A percentile compares a stretch with the other conserved stretches of the same genome.
These are phyloP conservation scores for Penicillium coffeae DNA, from an alignment of 495 filamentous ascomycete genomes.

Conservation along the genomic window DNA sequence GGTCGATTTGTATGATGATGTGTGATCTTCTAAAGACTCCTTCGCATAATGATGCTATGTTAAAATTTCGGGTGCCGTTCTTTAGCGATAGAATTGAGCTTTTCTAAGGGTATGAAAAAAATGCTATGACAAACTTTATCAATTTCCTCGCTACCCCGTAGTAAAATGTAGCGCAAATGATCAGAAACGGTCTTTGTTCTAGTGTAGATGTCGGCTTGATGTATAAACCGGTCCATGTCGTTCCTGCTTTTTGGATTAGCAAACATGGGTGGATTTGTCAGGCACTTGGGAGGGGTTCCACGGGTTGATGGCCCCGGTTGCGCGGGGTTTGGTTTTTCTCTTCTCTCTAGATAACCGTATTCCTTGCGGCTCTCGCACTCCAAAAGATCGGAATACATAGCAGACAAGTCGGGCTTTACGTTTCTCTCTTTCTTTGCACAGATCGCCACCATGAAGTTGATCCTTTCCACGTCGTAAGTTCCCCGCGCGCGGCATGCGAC, in stretches of 20 bases:
- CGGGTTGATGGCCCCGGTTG: not conserved
- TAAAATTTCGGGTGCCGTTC: not conserved
- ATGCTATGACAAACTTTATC: too few relatives aligned
- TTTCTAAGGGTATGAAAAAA: too few relatives aligned
- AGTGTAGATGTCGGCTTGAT: too few relatives aligned
- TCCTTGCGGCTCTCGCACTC: not conserved
- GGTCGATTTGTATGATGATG: not conserved
- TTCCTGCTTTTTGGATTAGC: too few relatives aligned
- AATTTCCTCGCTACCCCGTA: too few relatives aligned
- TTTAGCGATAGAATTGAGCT: not conserved
- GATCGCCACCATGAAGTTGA: constrained; percentile 60
- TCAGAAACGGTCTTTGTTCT: too few relatives aligned
- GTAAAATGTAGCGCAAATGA: too few relatives aligned
- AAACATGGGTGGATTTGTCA: constrained; percentile 5
- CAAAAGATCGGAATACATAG: too few relatives aligned
- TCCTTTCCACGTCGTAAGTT: constrained; percentile 82
- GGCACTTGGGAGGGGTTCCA: constrained; percentile 3
- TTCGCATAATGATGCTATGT: not conserved
- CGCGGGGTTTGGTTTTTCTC: constrained; percentile 5
- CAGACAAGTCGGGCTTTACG: not conserved
- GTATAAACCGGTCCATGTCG: too few relatives aligned
- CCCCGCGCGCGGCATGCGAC: constrained; percentile 1
- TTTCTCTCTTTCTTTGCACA: not conserved
- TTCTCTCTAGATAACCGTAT: not conserved
- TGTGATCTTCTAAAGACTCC: too few relatives aligned